These are phyloP conservation scores for Barbarea vulgaris DNA, from an alignment of 345 rosid species.

Conservation along the genomic window DNA sequence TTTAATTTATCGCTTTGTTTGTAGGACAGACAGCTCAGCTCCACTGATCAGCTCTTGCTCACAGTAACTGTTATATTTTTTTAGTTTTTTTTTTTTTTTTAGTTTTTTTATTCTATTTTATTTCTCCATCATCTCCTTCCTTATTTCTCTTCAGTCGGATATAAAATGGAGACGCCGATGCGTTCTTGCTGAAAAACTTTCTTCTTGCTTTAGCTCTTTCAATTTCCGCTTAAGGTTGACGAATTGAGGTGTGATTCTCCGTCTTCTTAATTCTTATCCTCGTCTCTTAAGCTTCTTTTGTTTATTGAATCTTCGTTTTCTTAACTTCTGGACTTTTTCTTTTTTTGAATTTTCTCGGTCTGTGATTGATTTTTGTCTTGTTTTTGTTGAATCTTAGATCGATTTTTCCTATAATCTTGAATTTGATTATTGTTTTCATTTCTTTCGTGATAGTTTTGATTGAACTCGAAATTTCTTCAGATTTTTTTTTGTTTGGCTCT, in stretches of 20 bases:
- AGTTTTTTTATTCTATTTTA: not conserved
- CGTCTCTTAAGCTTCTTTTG: not conserved
- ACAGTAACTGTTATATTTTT: not conserved
- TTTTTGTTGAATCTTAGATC: not conserved
- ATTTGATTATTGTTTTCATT: not conserved
- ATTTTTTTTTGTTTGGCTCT: constrained; percentile 10
- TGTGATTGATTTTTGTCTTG: not conserved
- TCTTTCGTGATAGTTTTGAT: not conserved
- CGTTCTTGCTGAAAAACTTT: not conserved
- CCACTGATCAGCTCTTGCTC: constrained; percentile 33
- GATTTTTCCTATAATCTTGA: not conserved
- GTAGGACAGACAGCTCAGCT: constrained; percentile 40
- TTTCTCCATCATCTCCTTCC: not conserved
- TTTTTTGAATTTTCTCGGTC: not conserved
- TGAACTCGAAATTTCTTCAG: not conserved
- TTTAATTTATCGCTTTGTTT: constrained; percentile 1
- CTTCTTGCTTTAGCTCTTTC: not conserved
- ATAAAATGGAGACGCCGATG: constrained; percentile 29
- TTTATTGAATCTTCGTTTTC: not conserved
- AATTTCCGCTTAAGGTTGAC: not conserved
- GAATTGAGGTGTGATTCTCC: constrained; percentile 30
- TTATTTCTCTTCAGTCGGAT: constrained; percentile 3
- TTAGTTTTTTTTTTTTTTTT: too few species aligned
- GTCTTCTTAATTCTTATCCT: not conserved
- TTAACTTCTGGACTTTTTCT: not conserved